Percentiles rank a stretch among this genome's conserved stretches.
Evolutionary conservation across 1,139 yeast species (phyloP).

Genomic region (Kodamaea sp.): DNA sequence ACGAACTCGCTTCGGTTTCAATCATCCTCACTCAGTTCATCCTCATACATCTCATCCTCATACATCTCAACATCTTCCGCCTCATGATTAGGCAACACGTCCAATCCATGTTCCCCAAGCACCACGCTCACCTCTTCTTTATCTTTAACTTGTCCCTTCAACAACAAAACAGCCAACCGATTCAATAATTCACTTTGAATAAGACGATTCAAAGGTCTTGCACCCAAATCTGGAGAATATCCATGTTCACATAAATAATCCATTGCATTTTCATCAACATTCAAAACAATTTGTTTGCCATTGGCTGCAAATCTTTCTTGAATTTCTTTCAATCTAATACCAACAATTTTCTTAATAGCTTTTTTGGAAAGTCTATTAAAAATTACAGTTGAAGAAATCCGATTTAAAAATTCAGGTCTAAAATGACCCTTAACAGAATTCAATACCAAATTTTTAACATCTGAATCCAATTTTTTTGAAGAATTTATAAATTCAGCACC

Average conservation of each 20-base stretch:
- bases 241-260: slow-evolving; percentile 83
- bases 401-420: slow-evolving; percentile 95
- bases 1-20: no score
- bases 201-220: slow-evolving; percentile 93
- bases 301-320: slow-evolving; percentile 80
- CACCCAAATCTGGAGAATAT: slow-evolving; percentile 91
- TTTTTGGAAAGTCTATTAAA: slow-evolving; percentile 89
- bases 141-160: slow-evolving; percentile 83
- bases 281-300: slow-evolving; percentile 71
- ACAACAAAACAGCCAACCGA: slow-evolving; percentile 78
- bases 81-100: slow-evolving; percentile 84
- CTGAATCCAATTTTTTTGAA: slow-evolving; percentile 59
- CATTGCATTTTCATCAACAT: slow-evolving; percentile 68
- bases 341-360: slow-evolving; percentile 89
- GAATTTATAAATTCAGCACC: slow-evolving; percentile 89
- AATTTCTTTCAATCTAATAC: slow-evolving; percentile 76
- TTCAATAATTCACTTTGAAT: slow-evolving; percentile 87
- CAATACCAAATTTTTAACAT: slow-evolving; percentile 77
- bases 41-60: slow-evolving; percentile 57
- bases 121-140: slow-evolving; percentile 77
- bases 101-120: slow-evolving; percentile 60
- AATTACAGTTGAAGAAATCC: slow-evolving; percentile 88
- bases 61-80: slow-evolving; percentile 53
- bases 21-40: slow-evolving; percentile 52
- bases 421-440: slow-evolving; percentile 82